A percentile compares a stretch with the other conserved stretches of the same genome.
These are phyloP conservation scores for Aspergillus sp. DNA, from an alignment of 2,329 filamentous ascomycete genomes.

Conservation along the genomic window DNA sequence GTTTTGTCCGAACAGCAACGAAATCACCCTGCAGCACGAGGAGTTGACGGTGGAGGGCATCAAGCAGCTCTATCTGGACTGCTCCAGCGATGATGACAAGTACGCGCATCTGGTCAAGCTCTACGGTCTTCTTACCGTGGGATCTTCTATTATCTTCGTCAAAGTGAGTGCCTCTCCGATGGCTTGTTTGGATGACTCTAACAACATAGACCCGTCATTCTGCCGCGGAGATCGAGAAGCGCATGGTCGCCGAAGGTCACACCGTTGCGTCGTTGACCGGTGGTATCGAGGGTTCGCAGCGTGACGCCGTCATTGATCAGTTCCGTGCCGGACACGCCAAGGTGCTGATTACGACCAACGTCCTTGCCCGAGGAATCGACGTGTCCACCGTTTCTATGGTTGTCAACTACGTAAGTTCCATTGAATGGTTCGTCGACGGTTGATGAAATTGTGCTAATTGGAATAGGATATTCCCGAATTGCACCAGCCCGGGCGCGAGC, in stretches of 20 bases:
- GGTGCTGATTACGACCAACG: conserved; percentile 96
- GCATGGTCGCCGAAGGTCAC: conserved; percentile 87
- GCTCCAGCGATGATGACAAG: conserved; percentile 75
- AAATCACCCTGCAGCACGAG: conserved; percentile 82
- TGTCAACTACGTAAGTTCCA: conserved; percentile 75
- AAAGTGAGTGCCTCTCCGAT: conserved; percentile 57
- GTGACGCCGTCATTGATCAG: conserved; percentile 79
- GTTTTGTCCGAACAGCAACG: conserved; percentile 83
- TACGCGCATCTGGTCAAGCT: conserved; percentile 87
- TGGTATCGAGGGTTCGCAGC: conserved; percentile 77
- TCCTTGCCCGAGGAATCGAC: conserved; percentile 93
- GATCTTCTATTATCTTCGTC: conserved; percentile 97
- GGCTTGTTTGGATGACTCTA: conserved; percentile 11
- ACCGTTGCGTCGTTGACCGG: conserved; percentile 88
- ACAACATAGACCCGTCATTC: conserved; percentile 72
- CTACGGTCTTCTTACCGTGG: conserved; percentile 94
- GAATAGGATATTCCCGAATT: conserved; percentile 66
- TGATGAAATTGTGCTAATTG: not conserved
- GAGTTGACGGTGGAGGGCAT: conserved; percentile 96
- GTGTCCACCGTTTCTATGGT: conserved; percentile 92
- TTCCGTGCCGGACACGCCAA: conserved; percentile 88
- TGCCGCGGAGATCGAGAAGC: conserved; percentile 77
- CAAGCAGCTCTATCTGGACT: conserved; percentile 97
- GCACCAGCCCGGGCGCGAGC: conserved; percentile 59
- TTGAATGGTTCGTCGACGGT: too few species aligned